phyloP scores from a whole-genome alignment of 352 stramenopile species.

The Pythium chondricola region DNA sequence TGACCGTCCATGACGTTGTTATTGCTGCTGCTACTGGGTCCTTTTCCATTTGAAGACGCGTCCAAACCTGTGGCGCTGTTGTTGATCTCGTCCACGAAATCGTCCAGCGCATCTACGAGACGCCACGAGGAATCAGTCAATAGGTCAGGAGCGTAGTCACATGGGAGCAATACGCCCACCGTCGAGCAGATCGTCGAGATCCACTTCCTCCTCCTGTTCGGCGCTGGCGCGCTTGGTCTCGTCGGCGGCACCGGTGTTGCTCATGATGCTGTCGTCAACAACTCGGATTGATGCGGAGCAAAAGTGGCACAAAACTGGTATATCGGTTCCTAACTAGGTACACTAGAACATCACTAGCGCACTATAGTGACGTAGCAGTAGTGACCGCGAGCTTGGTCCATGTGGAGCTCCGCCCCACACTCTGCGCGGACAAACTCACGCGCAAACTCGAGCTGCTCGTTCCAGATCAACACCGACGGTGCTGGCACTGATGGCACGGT shows the following conservation, averaged over 20 bases:
- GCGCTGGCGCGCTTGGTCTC: conserved; percentile 19
- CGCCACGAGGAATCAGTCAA: neutral
- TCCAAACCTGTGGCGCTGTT: conserved; percentile 12
- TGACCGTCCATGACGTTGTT: too few relatives aligned
- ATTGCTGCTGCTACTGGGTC: too few relatives aligned
- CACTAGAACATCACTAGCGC: conserved; percentile 1
- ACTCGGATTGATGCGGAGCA: neutral
- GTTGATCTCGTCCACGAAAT: conserved; percentile 73
- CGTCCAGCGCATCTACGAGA: conserved; percentile 66
- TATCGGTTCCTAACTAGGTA: neutral
- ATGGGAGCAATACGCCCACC: conserved; percentile 21
- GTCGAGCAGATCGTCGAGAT: conserved; percentile 79
- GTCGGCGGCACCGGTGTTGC: conserved; percentile 8
- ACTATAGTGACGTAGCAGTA: conserved; percentile 17
- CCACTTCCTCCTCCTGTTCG: conserved; percentile 28
- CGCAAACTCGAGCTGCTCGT: conserved; percentile 21
- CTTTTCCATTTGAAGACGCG: too few relatives aligned
- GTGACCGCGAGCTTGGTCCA: conserved; percentile 10
- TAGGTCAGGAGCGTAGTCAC: conserved; percentile 1
- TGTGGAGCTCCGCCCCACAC: conserved; percentile 5
- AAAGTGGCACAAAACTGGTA: neutral
- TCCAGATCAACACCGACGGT: conserved; percentile 23
- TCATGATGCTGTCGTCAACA: neutral
- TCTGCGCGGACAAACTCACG: conserved; percentile 11
- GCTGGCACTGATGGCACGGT: neutral